phyloP scores from a whole-genome alignment of 345 rosid species.

The Capsella bursapastoris region DNA sequence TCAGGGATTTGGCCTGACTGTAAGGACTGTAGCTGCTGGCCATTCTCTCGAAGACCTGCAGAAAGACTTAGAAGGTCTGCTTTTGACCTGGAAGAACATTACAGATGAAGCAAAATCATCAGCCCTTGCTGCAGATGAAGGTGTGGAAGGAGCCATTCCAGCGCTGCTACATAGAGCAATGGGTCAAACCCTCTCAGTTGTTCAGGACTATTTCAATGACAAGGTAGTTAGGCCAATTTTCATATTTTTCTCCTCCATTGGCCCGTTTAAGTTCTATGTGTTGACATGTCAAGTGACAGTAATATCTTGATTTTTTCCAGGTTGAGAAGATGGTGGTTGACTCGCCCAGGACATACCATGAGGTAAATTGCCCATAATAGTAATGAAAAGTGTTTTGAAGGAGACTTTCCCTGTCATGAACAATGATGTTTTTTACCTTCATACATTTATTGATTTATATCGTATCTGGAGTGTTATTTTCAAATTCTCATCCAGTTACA shows the following conservation, averaged over 20 bases:
- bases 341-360: conserved; percentile 93
- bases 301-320: conserved; percentile 47
- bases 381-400: background rate
- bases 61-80: conserved; percentile 86
- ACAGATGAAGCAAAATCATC: conserved; percentile 88
- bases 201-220: conserved; percentile 88
- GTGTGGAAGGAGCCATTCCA: conserved; percentile 91
- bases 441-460: conserved; percentile 1
- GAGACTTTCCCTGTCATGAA: conserved; percentile 14
- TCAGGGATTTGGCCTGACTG: conserved; percentile 85
- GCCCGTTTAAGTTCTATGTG: conserved; percentile 16
- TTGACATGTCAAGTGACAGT: conserved; percentile 30
- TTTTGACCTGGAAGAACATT: conserved; percentile 86
- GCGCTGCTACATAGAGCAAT: conserved; percentile 88
- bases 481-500: conserved; percentile 24
- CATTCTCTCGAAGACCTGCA: conserved; percentile 85
- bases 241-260: background rate
- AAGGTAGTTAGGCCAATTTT: conserved; percentile 52
- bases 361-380: conserved; percentile 54
- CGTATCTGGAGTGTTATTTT: background rate
- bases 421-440: conserved; percentile 6
- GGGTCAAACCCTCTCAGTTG: conserved; percentile 98
- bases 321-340: conserved; percentile 91
- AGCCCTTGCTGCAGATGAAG: conserved; percentile 97
- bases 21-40: conserved; percentile 94